Percentiles rank a stretch among this genome's conserved stretches.
phyloP scores from a whole-genome alignment of 345 rosid genomes.

The Durio zibethinus region DNA sequence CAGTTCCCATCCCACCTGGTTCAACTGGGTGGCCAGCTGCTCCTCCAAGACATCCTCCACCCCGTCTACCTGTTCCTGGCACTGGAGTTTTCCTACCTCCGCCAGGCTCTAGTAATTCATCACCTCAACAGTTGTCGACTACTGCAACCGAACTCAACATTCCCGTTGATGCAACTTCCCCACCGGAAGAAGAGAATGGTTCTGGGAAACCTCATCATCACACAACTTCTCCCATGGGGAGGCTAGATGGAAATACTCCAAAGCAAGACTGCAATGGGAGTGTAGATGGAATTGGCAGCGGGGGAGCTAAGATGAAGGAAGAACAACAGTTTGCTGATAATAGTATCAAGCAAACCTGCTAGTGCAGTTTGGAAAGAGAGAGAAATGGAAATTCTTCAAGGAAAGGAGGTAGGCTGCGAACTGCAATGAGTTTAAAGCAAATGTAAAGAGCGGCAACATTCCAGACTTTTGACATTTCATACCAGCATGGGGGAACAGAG shows the following conservation, averaged over 20 bases:
- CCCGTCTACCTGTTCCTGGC: constrained; percentile 62
- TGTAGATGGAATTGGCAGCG: constrained; percentile 19
- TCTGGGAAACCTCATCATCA: constrained; percentile 20
- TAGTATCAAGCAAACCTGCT: constrained; percentile 24
- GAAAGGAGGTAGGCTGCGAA: constrained; percentile 30
- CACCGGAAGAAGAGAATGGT: constrained; percentile 28
- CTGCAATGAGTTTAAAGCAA: constrained; percentile 42
- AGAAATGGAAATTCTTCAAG: not conserved
- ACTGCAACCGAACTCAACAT: constrained; percentile 22
- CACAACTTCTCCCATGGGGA: constrained; percentile 21
- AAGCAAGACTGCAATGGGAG: constrained; percentile 41
- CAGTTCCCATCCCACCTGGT: constrained; percentile 51
- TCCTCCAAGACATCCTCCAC: constrained; percentile 51
- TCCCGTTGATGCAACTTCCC: constrained; percentile 16
- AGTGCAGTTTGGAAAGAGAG: constrained; percentile 29
- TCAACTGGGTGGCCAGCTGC: constrained; percentile 62
- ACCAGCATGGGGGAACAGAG: constrained; percentile 18
- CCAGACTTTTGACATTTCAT: constrained; percentile 24
- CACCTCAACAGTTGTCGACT: constrained; percentile 26
- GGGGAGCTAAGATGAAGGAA: constrained; percentile 18
- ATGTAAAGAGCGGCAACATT: constrained; percentile 55
- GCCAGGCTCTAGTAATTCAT: constrained; percentile 40
- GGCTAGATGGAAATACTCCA: constrained; percentile 21
- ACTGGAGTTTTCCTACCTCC: constrained; percentile 98
- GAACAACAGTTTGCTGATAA: constrained; percentile 27